Evolutionary conservation across 345 rosid species (phyloP).

Genomic region (Adansonia digitata): DNA sequence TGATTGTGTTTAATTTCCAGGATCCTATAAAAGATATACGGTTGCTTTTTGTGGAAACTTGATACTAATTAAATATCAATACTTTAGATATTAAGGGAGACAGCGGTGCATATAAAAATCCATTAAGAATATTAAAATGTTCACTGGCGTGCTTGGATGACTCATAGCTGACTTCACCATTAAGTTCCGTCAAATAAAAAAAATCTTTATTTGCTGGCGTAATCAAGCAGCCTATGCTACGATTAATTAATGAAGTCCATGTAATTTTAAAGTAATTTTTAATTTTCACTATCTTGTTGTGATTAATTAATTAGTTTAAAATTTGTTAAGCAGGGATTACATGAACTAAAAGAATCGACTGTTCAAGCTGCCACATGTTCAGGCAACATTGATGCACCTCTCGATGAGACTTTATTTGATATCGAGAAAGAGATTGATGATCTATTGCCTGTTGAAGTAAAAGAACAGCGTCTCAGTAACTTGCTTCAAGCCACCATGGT

Average conservation of each 20-base stretch:
- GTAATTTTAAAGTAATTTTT: background rate
- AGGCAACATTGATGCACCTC: conserved; percentile 59
- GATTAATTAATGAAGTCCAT: background rate
- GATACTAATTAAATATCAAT: background rate
- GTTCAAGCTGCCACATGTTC: conserved; percentile 59
- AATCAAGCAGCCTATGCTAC: background rate
- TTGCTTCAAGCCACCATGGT: conserved; percentile 70
- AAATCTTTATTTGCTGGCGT: background rate
- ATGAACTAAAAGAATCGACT: conserved; percentile 71
- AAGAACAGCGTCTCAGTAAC: conserved; percentile 77
- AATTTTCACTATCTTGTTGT: background rate
- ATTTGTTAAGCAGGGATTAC: conserved; percentile 41
- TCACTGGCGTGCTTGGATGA: background rate
- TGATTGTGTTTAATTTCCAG: background rate
- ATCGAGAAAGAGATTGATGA: conserved; percentile 81
- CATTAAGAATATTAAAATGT: background rate
- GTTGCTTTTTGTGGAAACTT: background rate
- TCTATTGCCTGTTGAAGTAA: conserved; percentile 73
- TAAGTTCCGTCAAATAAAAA: background rate
- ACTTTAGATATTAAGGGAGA: background rate
- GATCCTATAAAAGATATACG: background rate
- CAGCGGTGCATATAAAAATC: background rate
- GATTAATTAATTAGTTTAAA: background rate
- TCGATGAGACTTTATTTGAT: conserved; percentile 66
- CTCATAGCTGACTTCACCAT: conserved; percentile 5